Evolutionary conservation across 495 filamentous ascomycete genomes (phyloP), one percentile per base, ranked within the genome.

Genomic region (Penicillium fimorum): DNA sequence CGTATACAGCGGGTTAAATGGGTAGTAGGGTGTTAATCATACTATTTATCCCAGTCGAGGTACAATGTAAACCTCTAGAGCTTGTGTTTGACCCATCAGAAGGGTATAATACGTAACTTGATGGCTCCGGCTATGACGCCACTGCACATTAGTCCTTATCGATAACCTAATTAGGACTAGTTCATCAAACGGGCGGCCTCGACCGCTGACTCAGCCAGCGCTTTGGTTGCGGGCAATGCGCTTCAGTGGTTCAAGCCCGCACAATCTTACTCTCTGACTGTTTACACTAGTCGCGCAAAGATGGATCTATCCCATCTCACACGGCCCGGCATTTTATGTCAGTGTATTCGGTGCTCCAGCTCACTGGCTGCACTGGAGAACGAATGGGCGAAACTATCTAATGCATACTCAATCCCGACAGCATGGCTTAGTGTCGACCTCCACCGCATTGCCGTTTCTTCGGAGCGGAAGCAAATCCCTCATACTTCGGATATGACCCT

Each of bases 311-410:
- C 69, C 38, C 62, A 59, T 51, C 66, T 77, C 4, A 74, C 70
- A 18, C 66, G 75, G 20, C 74, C 76, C 5, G 72, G 73, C 25
- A 72, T 79, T 5, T 50, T 76, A 11, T 71, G 70, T 48, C 73
- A 76, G 58, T 79, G 76, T 55, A 64, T 65, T 22, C 67, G 73
- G 38, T 79, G 76, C 57, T 76, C 74, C 24, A 79, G 76, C 58
- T 76, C 76, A 20, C 65, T 79, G 51, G 76, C 76, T 1, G 76
- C 68, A 13, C 65, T 77, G 40, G 76, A 79, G 65, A 79, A 79
- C 49, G 76, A 79, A 56, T 79, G 76, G 76, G 73, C 71, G 10
- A 74, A 69, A 43, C 57, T 79, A 8, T 77, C 76, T 15, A 71
- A 66, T 41, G 70, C 73, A 20, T 77, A 79, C 41, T 69, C 74